Evolutionary conservation across 208 protist species (phyloP), one percentile per base, ranked within the genome.

Genomic region (Crithidia acanthocephali): DNA sequence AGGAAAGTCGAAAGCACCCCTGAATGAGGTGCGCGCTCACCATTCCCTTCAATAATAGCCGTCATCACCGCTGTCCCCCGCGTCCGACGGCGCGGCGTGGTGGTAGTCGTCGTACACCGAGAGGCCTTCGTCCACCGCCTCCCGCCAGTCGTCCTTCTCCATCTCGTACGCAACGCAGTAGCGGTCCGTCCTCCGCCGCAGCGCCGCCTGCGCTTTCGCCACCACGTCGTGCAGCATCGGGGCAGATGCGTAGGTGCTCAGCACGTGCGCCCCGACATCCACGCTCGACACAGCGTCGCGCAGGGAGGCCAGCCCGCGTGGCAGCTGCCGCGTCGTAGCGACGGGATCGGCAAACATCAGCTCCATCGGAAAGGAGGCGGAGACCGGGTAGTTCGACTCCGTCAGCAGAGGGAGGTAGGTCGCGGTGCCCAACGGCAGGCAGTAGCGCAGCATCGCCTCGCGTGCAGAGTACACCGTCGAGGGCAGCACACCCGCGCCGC

Each of bases 371-470:
- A 94, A 94, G 22, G 85, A 93, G 23, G 55, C 37, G 25, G 88
- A 94, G 33, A 96, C 47, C 7, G 91, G 91, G 63, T 91, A 91
- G 58, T 72, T 80, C 20, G 81, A 81, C 27, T 60, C 48, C 22
- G 85, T 93, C 18, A 92, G 25, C 22, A 93, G 68, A 9, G 88
- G 81, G 22, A 94, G 69, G 70, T 92, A 93, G 22, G 83, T 84
- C 30, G 65, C 33, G 18, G 83, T 91, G 69, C 80, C 74, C 59
- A 96, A 72, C 1, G 86, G 88, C 15, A 92, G 44, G 5, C 70
- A 86, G 67, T 96, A 94, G n/a, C 91, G 88, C 81, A 93, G 74
- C 59, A 93, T 72, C 15, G 88, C 91, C 75, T 95, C 88, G 7
- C 74, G 78, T 23, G 81, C 37, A 5, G 86, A 78, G 67, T 93